These are phyloP conservation scores for Blastobotrys muscicola DNA, from an alignment of 805 yeast genomes.

Conservation along the genomic window DNA sequence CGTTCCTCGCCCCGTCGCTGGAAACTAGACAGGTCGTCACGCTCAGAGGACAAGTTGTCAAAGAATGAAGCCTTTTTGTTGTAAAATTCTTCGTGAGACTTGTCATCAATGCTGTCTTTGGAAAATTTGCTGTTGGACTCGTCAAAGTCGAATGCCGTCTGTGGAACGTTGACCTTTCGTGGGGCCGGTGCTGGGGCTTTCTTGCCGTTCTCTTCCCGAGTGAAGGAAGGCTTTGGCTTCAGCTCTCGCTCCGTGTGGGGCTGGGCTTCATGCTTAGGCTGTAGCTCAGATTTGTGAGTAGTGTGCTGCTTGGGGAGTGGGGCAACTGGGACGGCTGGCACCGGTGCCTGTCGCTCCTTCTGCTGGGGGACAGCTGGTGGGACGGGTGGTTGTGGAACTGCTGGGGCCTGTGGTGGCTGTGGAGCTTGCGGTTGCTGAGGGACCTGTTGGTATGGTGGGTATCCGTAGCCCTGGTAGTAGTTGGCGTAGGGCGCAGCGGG, in stretches of 20 bases:
- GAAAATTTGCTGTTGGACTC: conserved; percentile 61
- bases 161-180: conserved; percentile 2
- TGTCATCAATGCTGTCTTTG: conserved; percentile 31
- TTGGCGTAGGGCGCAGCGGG: conserved; percentile 16
- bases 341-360: conserved; percentile 1
- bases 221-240: not conserved
- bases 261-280: not conserved
- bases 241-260: not conserved
- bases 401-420: conserved; percentile 4
- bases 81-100: conserved; percentile 35
- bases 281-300: not conserved
- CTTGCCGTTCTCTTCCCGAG: conserved; percentile 6
- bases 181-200: conserved; percentile 5
- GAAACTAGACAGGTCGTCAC: conserved; percentile 24
- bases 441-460: conserved; percentile 26
- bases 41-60: conserved; percentile 68
- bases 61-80: conserved; percentile 80
- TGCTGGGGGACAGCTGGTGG: no score
- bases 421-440: conserved; percentile 19
- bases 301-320: conserved; percentile 1
- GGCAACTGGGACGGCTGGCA: not conserved
- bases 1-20: conserved; percentile 70
- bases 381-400: not conserved
- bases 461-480: conserved; percentile 4
- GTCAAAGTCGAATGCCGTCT: conserved; percentile 65